Conservation (phyloP, 2,329 filamentous ascomycete species). For the Diaporthe nobilis region DNA sequence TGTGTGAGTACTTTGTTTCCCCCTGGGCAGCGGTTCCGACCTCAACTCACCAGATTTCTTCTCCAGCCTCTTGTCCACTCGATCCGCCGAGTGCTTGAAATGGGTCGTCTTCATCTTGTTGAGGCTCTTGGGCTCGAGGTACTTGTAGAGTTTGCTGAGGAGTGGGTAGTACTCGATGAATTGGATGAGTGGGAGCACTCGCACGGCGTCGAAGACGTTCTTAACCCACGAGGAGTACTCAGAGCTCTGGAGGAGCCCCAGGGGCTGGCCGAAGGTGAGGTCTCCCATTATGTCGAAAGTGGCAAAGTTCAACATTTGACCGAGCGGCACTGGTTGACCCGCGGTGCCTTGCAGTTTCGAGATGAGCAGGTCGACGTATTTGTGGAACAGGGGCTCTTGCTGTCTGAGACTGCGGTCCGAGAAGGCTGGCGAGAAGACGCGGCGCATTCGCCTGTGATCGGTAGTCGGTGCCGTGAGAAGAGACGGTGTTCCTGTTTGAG, state of each 20-base stretch:
- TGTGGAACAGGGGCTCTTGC: constrained; percentile 45
- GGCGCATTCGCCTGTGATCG: constrained; percentile 43
- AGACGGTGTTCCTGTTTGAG: neutral
- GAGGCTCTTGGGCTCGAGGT: constrained; percentile 8
- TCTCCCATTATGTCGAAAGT: constrained; percentile 59
- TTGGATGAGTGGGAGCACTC: constrained; percentile 23
- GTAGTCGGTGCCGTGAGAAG: constrained; percentile 40
- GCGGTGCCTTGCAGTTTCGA: constrained; percentile 39
- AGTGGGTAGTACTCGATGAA: constrained; percentile 30
- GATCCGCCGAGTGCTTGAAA: constrained; percentile 23
- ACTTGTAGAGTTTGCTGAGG: neutral
- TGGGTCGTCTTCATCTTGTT: neutral
- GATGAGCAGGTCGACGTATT: constrained; percentile 43
- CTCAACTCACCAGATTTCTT: constrained; percentile 18
- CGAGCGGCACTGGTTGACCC: constrained; percentile 42
- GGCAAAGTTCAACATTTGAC: constrained; percentile 45
- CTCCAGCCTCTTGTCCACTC: constrained; percentile 29
- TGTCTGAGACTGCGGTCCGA: constrained; percentile 46
- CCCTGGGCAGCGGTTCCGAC: neutral
- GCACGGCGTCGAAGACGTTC: constrained; percentile 46
- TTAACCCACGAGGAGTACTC: constrained; percentile 49
- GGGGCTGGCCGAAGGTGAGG: constrained; percentile 59
- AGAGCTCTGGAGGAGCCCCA: constrained; percentile 51
- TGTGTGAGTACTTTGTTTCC: neutral
- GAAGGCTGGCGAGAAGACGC: constrained; percentile 45